Conservation (phyloP, 2,329 filamentous ascomycete genomes). For the Sporothrix pallida region DNA sequence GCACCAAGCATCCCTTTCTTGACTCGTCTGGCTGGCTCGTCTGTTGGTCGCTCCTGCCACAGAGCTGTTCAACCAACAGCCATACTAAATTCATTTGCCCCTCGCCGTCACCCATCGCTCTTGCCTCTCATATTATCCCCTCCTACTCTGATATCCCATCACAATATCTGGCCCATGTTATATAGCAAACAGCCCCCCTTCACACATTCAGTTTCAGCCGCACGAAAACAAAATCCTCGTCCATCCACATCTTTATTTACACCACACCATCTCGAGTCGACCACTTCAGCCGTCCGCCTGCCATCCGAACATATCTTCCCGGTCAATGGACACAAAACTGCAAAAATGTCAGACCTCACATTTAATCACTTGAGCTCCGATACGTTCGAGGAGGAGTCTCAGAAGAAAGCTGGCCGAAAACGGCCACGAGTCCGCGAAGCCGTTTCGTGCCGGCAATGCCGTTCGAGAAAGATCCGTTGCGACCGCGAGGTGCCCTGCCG, state of each 20-base stretch:
- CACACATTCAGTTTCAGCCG: neutral
- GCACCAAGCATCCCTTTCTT: neutral
- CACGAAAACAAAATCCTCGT: neutral
- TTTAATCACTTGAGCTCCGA: constrained; percentile 36
- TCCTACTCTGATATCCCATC: neutral
- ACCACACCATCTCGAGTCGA: neutral
- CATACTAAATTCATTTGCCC: neutral
- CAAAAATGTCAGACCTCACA: constrained; percentile 29
- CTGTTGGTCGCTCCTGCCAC: neutral
- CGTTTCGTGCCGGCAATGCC: constrained; percentile 33
- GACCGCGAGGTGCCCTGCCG: constrained; percentile 32
- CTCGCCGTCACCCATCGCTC: neutral
- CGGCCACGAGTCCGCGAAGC: constrained; percentile 32
- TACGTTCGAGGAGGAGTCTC: constrained; percentile 32
- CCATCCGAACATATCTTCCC: neutral
- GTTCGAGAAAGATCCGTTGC: constrained; percentile 32
- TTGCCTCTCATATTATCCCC: neutral
- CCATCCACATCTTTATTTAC: neutral
- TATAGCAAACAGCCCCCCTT: neutral
- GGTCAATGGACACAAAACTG: neutral
- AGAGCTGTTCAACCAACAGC: neutral
- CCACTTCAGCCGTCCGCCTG: neutral
- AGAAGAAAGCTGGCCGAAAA: constrained; percentile 34
- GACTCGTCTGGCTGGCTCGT: neutral
- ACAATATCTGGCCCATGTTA: neutral